These are phyloP conservation scores for Saccharomycopsis fibuligera DNA, from an alignment of 805 yeast genomes.

Conservation along the genomic window DNA sequence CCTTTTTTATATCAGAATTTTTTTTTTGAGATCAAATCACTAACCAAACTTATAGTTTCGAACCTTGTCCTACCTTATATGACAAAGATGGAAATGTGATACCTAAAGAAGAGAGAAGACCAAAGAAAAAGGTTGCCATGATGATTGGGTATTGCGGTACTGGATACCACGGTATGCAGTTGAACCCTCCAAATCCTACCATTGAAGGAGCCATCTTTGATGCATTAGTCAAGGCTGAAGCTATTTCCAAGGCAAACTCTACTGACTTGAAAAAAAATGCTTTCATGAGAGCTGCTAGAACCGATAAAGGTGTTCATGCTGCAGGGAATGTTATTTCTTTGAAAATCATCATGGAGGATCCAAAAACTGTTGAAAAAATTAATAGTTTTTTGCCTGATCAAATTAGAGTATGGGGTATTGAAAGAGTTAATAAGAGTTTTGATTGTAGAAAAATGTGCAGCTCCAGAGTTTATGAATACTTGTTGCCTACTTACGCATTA, in stretches of 20 bases:
- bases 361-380: slow-evolving; percentile 46
- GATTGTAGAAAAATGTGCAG: slow-evolving; percentile 95
- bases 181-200: slow-evolving; percentile 81
- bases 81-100: slow-evolving; percentile 62
- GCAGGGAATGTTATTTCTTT: slow-evolving; percentile 88
- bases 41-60: slow-evolving; percentile 2
- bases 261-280: slow-evolving; percentile 84
- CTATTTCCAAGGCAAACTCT: slow-evolving; percentile 78
- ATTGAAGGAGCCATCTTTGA: slow-evolving; percentile 84
- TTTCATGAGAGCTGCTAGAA: slow-evolving; percentile 81
- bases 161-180: slow-evolving; percentile 95
- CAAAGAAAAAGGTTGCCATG: slow-evolving; percentile 86
- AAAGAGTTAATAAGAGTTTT: slow-evolving; percentile 81
- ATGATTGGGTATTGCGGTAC: slow-evolving; percentile 94
- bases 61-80: slow-evolving; percentile 25
- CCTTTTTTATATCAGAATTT: no score
- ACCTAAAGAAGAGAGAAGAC: slow-evolving; percentile 50
- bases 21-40: no score
- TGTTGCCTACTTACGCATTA: slow-evolving; percentile 86
- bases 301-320: slow-evolving; percentile 96
- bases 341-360: slow-evolving; percentile 77
- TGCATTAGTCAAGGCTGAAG: slow-evolving; percentile 83
- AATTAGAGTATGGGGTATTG: slow-evolving; percentile 89
- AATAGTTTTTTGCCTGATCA: slow-evolving; percentile 75
- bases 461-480: slow-evolving; percentile 90